Conservation (phyloP, 2,329 filamentous ascomycete genomes). For the Dactylella cylindrospora region DNA sequence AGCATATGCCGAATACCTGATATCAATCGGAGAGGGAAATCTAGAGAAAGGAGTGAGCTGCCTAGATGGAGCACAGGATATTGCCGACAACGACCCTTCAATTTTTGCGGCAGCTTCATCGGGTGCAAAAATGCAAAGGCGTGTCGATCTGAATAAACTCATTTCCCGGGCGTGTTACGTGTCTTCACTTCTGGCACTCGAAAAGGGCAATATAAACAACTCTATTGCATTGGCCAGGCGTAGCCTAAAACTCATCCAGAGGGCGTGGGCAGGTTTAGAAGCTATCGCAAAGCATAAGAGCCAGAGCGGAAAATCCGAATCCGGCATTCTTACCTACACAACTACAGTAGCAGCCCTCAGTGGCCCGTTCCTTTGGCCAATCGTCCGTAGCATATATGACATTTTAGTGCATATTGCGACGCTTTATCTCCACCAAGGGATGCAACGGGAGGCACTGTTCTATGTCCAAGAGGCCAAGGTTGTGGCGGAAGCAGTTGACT, state of each 20-base stretch:
- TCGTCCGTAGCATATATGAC: slow-evolving; percentile 72
- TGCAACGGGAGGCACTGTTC: slow-evolving; percentile 84
- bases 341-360: slow-evolving; percentile 56
- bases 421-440: slow-evolving; percentile 78
- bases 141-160: slow-evolving; percentile 57
- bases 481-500: slow-evolving; percentile 69
- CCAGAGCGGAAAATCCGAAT: slow-evolving; percentile 50
- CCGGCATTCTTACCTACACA: slow-evolving; percentile 51
- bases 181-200: slow-evolving; percentile 66
- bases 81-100: slow-evolving; percentile 51
- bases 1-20: slow-evolving; percentile 71
- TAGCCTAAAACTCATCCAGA: slow-evolving; percentile 57
- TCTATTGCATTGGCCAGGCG: slow-evolving; percentile 62
- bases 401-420: slow-evolving; percentile 72
- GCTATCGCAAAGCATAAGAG: slow-evolving; percentile 50
- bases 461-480: slow-evolving; percentile 82
- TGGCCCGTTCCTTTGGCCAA: slow-evolving; percentile 74
- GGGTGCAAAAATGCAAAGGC: slow-evolving; percentile 52
- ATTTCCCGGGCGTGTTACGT: slow-evolving; percentile 65
- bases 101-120: slow-evolving; percentile 49
- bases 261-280: slow-evolving; percentile 53
- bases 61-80: slow-evolving; percentile 26
- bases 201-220: slow-evolving; percentile 61
- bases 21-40: slow-evolving; percentile 62
- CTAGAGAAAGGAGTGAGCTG: slow-evolving; percentile 61